These are phyloP conservation scores for Rhizomucor pusillus DNA, from an alignment of 371 early-diverging fungal genomes.

Conservation along the genomic window DNA sequence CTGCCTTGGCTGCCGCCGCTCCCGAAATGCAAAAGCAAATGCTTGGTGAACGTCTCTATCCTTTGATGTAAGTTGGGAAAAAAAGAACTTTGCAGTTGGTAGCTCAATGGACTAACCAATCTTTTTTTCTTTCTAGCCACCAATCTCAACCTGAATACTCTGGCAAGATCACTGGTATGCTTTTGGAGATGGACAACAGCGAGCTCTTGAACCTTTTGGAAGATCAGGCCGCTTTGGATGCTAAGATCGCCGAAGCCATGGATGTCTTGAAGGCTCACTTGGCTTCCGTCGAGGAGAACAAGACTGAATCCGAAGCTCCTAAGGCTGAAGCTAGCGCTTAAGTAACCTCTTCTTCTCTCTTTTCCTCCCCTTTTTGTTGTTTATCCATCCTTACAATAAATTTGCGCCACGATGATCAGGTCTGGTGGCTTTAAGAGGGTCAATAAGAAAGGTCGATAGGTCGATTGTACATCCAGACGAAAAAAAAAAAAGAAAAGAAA, in stretches of 20 bases:
- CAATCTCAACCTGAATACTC: conserved; percentile 60
- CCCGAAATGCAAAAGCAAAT: conserved; percentile 81
- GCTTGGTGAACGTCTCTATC: conserved; percentile 82
- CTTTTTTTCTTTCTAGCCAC: conserved; percentile 7
- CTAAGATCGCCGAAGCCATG: conserved; percentile 85
- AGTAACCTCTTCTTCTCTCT: not conserved
- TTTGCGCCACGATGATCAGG: no score
- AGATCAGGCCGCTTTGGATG: conserved; percentile 50
- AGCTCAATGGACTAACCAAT: not conserved
- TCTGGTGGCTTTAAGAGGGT: no score
- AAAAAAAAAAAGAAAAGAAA: no score
- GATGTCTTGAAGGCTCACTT: conserved; percentile 64
- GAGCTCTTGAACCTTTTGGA: conserved; percentile 81
- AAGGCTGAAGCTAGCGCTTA: conserved; percentile 1
- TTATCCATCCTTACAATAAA: no score
- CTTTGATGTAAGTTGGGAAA: conserved; percentile 51
- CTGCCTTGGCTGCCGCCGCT: conserved; percentile 64
- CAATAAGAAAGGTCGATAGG: no score
- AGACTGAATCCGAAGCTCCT: conserved; percentile 1
- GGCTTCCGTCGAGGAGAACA: conserved; percentile 5
- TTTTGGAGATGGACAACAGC: conserved; percentile 88
- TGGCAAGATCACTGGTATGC: conserved; percentile 94
- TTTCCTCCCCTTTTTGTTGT: not conserved
- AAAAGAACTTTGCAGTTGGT: not conserved
- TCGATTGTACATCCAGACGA: no score